Evolutionary conservation across 805 yeast species (phyloP).

Genomic region (Ascoidea rubescens): DNA sequence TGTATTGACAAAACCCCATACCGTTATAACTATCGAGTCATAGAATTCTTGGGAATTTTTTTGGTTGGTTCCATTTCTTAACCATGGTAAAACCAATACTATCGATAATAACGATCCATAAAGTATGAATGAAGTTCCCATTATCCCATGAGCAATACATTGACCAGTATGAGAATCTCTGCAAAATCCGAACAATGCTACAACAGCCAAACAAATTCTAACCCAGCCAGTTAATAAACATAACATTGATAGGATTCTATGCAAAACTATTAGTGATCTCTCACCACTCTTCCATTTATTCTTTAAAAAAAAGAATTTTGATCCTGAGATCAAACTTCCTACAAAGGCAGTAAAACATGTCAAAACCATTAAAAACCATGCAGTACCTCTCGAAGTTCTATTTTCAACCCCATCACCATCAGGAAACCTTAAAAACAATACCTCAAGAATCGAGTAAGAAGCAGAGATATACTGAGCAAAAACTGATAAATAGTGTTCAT

Average conservation of each 20-base stretch:
- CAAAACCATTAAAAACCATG: slow-evolving; percentile 42
- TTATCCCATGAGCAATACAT: slow-evolving; percentile 92
- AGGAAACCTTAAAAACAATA: slow-evolving; percentile 43
- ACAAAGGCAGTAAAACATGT: slow-evolving; percentile 33
- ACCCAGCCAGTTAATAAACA: slow-evolving; percentile 59
- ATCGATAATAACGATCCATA: slow-evolving; percentile 63
- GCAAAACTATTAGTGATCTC: slow-evolving; percentile 17
- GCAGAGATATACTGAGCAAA: slow-evolving; percentile 32
- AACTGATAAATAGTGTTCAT: slow-evolving; percentile 28
- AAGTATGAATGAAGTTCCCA: slow-evolving; percentile 79
- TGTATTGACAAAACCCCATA: slow-evolving; percentile 89
- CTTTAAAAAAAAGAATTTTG: slow-evolving; percentile 25
- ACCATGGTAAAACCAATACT: slow-evolving; percentile 64
- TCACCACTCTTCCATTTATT: slow-evolving; percentile 24
- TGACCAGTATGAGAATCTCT: slow-evolving; percentile 78
- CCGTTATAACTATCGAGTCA: slow-evolving; percentile 67
- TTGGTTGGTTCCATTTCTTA: slow-evolving; percentile 32
- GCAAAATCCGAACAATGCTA: slow-evolving; percentile 80
- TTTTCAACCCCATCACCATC: slow-evolving; percentile 57
- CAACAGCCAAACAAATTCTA: slow-evolving; percentile 66
- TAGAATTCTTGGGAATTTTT: slow-evolving; percentile 69
- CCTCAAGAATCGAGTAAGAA: slow-evolving; percentile 41
- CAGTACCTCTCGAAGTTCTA: slow-evolving; percentile 51
- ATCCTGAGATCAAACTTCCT: slow-evolving; percentile 43
- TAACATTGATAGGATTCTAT: slow-evolving; percentile 33